Conservation (phyloP, 208 protist genomes). For the Wallacemonas sp. region DNA sequence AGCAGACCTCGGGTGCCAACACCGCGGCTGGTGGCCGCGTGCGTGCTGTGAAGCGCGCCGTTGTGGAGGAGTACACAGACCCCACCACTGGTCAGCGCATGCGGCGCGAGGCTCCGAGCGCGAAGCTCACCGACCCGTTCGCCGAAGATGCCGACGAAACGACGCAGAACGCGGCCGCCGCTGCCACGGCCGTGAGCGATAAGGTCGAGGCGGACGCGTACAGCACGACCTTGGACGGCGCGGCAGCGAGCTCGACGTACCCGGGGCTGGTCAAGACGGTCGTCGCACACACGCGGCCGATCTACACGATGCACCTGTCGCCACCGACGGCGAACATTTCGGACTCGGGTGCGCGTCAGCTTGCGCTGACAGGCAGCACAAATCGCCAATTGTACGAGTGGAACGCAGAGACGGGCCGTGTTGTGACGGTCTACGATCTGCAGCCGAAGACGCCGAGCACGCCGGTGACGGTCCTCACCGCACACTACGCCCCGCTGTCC, state of each 20-base stretch:
- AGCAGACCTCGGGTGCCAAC: not conserved
- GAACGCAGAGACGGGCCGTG: constrained; percentile 23
- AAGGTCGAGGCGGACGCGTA: constrained; percentile 3
- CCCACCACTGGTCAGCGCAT: constrained; percentile 30
- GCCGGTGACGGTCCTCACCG: constrained; percentile 21
- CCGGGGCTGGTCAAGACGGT: constrained; percentile 25
- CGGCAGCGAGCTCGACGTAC: constrained; percentile 17
- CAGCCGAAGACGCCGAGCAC: not conserved
- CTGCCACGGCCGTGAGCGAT: constrained; percentile 15
- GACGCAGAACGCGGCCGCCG: constrained; percentile 15
- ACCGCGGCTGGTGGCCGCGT: constrained; percentile 18
- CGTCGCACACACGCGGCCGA: constrained; percentile 32
- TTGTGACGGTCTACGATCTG: constrained; percentile 20
- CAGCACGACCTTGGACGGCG: constrained; percentile 11
- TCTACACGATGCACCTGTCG: constrained; percentile 44
- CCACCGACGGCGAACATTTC: constrained; percentile 18
- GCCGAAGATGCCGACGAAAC: constrained; percentile 7
- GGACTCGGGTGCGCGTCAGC: not conserved
- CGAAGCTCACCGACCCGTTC: constrained; percentile 45
- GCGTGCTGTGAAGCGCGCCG: constrained; percentile 49
- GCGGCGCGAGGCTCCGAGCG: constrained; percentile 18
- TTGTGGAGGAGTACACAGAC: constrained; percentile 30
- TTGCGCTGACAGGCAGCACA: constrained; percentile 18
- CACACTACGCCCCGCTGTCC: constrained; percentile 18
- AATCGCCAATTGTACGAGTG: constrained; percentile 26